Percentiles rank a stretch among this genome's conserved stretches.
phyloP scores from a whole-genome alignment of 305 asterid species.

The Solanum hybrid region DNA sequence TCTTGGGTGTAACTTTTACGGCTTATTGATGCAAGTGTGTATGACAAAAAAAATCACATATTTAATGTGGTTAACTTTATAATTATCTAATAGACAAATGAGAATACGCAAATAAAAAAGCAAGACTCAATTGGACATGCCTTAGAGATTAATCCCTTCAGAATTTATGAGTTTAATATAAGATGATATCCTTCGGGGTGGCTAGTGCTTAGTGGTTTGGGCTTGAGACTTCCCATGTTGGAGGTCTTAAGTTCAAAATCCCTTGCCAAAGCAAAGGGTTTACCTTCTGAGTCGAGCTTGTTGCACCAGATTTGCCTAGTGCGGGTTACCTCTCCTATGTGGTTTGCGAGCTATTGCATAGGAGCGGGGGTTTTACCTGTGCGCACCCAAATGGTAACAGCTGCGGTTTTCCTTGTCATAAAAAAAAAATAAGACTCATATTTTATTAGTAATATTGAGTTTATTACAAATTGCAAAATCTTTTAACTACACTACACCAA shows the following conservation, averaged over 20 bases:
- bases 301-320: no score
- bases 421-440: background rate
- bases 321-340: no score
- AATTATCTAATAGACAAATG: background rate
- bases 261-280: no score
- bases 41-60: no score
- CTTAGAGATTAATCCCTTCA: background rate
- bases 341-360: no score
- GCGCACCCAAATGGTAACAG: accelerated
- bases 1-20: background rate
- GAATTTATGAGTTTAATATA: background rate
- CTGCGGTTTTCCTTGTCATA: no score
- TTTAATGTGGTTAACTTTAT: background rate
- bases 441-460: background rate
- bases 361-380: no score
- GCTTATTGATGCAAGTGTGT: background rate
- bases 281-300: no score
- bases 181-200: background rate
- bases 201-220: background rate
- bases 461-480: background rate
- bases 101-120: background rate
- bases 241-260: background rate
- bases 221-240: background rate
- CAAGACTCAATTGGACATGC: background rate
- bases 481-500: background rate